Conservation (phyloP, 257 asterid genomes). For the Solanum chilense region DNA sequence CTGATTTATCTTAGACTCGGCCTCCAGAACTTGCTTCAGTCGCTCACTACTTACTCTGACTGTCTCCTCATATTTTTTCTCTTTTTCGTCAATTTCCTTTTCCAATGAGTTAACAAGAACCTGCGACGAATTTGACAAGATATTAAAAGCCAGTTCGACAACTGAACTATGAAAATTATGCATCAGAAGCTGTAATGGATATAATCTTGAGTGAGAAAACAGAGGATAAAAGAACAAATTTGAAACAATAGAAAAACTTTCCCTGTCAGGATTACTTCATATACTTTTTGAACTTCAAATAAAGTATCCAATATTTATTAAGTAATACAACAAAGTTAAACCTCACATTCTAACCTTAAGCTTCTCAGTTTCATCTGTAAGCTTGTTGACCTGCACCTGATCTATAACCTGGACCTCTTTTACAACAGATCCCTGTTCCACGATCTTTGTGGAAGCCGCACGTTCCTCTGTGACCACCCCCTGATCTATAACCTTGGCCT, state of each 20-base stretch:
- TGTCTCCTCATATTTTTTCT: conserved; percentile 55
- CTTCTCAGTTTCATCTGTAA: conserved; percentile 65
- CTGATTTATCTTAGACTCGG: conserved; percentile 61
- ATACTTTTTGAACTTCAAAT: neutral
- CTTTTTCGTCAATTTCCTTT: conserved; percentile 57
- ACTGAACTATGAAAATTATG: neutral
- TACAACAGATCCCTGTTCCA: conserved; percentile 5
- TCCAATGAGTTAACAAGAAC: conserved; percentile 49
- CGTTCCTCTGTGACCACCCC: neutral
- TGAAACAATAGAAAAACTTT: neutral
- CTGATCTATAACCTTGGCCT: conserved; percentile 3
- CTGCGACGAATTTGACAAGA: conserved; percentile 23
- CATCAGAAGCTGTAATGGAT: neutral
- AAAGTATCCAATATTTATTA: neutral
- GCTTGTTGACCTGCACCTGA: conserved; percentile 39
- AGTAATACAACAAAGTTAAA: neutral
- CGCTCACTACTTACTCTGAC: conserved; percentile 50
- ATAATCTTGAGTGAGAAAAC: neutral
- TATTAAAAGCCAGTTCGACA: neutral
- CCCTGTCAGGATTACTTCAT: neutral
- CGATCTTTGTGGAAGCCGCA: neutral
- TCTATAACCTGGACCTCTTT: conserved; percentile 34
- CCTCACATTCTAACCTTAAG: conserved; percentile 41
- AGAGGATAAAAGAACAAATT: neutral
- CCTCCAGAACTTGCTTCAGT: conserved; percentile 56